These are phyloP conservation scores for Boletus edulis DNA, from an alignment of 768 basidiomycete species.

Conservation along the genomic window DNA sequence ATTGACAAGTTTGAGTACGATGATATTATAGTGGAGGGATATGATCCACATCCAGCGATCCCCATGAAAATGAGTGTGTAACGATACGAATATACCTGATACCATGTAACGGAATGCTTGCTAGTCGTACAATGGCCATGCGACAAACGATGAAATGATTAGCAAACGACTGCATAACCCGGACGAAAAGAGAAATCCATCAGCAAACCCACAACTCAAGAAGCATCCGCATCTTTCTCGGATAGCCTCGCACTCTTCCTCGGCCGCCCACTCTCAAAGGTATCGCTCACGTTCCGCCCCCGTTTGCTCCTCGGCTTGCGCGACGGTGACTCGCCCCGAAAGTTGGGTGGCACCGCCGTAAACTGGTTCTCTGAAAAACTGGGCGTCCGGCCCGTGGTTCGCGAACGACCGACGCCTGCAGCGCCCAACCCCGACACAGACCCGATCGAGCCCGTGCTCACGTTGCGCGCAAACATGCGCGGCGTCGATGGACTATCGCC, in stretches of 20 bases:
- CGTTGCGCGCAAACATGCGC: slow-evolving; percentile 18
- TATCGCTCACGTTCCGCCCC: slow-evolving; percentile 16
- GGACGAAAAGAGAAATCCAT: no score
- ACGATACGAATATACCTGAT: not conserved
- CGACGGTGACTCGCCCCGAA: slow-evolving; percentile 29
- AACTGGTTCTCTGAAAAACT: slow-evolving; percentile 43
- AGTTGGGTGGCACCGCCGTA: slow-evolving; percentile 42
- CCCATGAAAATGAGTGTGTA: slow-evolving; percentile 97
- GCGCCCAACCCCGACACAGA: not conserved
- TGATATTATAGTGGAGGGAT: slow-evolving; percentile 88
- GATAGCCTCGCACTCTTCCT: slow-evolving; percentile 21
- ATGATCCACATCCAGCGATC: slow-evolving; percentile 79
- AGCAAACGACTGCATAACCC: no score
- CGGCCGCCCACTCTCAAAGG: slow-evolving; percentile 13
- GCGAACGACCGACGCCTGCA: not conserved
- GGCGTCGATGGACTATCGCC: slow-evolving; percentile 30
- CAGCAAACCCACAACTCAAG: not conserved
- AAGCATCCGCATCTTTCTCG: not conserved
- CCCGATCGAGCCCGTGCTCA: slow-evolving; percentile 9
- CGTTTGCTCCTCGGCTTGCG: slow-evolving; percentile 30
- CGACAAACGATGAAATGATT: no score
- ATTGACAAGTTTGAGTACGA: slow-evolving; percentile 79
- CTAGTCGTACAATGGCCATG: not conserved
- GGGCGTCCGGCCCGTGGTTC: slow-evolving; percentile 27
- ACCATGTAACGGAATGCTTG: not conserved